Conservation (phyloP, 1,139 yeast species). For the Pichia sp. region DNA sequence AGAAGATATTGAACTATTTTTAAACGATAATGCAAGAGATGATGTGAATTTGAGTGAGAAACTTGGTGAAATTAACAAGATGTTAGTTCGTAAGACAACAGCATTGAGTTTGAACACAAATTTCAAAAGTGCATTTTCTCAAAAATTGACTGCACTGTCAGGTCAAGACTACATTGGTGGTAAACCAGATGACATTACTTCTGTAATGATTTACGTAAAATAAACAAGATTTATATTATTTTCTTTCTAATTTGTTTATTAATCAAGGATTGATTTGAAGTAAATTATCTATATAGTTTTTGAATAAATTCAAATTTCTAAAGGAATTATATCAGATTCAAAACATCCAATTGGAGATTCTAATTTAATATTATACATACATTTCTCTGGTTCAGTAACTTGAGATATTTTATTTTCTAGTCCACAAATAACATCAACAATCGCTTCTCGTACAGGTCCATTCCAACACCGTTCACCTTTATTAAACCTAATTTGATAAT, state of each 20-base stretch:
- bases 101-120: constrained; percentile 63
- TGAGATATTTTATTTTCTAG: constrained; percentile 43
- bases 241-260: neutral
- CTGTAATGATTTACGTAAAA: constrained; percentile 58
- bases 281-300: neutral
- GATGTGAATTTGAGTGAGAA: constrained; percentile 11
- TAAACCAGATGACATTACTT: constrained; percentile 90
- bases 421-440: constrained; percentile 65
- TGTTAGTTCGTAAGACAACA: constrained; percentile 64
- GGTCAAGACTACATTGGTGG: constrained; percentile 80
- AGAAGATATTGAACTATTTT: constrained; percentile 52
- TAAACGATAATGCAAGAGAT: constrained; percentile 19
- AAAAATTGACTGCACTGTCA: constrained; percentile 57
- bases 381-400: constrained; percentile 84
- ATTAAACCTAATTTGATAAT: constrained; percentile 38
- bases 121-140: constrained; percentile 82
- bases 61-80: constrained; percentile 27
- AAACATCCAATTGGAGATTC: constrained; percentile 67
- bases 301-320: neutral
- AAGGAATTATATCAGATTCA: constrained; percentile 11
- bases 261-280: too few relatives aligned
- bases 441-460: constrained; percentile 77
- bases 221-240: constrained; percentile 21
- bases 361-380: constrained; percentile 63
- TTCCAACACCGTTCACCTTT: constrained; percentile 92